Evolutionary conservation across 495 filamentous ascomycete species (phyloP).

Genomic region (Schizothecium vesticola): DNA sequence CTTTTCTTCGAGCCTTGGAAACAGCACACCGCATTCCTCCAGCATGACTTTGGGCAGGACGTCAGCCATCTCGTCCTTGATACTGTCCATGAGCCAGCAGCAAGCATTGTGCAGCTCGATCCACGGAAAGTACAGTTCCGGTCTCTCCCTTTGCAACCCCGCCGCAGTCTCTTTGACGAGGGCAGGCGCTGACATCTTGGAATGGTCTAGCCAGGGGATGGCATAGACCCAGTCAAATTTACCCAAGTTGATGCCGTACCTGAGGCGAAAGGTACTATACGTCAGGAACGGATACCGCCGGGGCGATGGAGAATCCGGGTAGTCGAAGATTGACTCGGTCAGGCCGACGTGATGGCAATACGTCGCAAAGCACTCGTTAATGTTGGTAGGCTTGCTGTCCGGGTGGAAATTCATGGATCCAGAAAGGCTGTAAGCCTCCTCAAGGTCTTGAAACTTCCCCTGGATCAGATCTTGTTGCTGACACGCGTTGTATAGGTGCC

Average conservation of each 20-base stretch:
- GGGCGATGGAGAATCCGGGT: no score
- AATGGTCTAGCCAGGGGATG: no score
- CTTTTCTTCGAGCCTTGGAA: background rate
- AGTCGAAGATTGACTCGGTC: background rate
- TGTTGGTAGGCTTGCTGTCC: constrained; percentile 21
- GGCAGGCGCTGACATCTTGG: constrained; percentile 5
- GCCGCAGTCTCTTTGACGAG: constrained; percentile 16
- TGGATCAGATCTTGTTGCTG: constrained; percentile 23
- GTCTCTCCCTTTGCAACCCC: constrained; percentile 24
- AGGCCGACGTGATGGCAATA: constrained; percentile 15
- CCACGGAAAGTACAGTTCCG: constrained; percentile 34
- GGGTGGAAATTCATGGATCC: constrained; percentile 25
- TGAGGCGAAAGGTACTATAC: background rate
- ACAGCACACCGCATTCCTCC: background rate
- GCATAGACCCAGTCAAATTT: no score
- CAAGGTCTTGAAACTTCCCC: constrained; percentile 34
- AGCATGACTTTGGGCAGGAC: background rate
- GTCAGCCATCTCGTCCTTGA: background rate
- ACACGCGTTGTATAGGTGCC: constrained; percentile 37
- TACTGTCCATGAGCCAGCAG: constrained; percentile 7
- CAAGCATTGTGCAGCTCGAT: constrained; percentile 33
- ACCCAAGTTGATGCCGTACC: background rate
- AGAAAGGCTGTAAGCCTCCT: constrained; percentile 20
- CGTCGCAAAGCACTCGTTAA: constrained; percentile 23
- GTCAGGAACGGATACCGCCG: background rate